Conservation (phyloP, 78 protist genomes). For the Paulinella micropora region DNA sequence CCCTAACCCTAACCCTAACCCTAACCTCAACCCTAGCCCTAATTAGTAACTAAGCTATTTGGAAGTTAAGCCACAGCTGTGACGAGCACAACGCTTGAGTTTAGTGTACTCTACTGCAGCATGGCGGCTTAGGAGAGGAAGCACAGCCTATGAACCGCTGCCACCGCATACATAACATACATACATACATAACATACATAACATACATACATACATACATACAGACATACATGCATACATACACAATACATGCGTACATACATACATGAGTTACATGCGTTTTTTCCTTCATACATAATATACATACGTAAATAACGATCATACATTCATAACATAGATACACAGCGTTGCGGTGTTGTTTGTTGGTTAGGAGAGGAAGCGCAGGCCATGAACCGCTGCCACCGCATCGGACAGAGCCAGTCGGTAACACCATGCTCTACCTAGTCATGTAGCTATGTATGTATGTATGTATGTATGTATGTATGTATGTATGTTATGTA, state of each 20-base stretch:
- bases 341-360: neutral
- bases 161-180: neutral
- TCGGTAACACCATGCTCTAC: neutral
- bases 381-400: neutral
- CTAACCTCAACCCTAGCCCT: no score
- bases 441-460: neutral
- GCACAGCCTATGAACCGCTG: neutral
- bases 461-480: neutral
- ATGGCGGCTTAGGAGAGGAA: no score
- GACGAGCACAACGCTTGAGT: no score
- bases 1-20: no score
- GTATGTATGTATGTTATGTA: neutral
- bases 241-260: neutral
- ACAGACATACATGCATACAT: neutral
- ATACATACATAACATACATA: neutral
- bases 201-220: neutral
- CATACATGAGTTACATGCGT: neutral
- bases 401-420: neutral
- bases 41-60: no score
- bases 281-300: neutral
- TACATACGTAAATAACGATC: neutral
- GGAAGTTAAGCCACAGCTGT: no score
- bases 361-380: neutral
- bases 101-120: no score
- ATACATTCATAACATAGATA: neutral